Evolutionary conservation across 352 stramenopile genomes (phyloP).

Genomic region (Phytophthora niederhauseri): DNA sequence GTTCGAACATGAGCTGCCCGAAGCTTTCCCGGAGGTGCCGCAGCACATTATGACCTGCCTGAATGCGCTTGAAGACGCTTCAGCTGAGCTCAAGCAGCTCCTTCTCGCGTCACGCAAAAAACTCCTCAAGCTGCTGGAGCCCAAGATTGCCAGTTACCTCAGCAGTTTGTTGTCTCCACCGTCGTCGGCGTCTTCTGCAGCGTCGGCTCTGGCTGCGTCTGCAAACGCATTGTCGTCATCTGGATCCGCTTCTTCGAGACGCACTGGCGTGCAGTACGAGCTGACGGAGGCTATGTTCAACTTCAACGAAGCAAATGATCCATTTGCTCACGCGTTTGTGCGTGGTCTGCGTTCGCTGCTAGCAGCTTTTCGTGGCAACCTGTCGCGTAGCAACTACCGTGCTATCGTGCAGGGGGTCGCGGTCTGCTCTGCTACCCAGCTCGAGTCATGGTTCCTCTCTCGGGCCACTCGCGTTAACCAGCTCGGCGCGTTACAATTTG

Average conservation of each 20-base stretch:
- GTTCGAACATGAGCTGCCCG: conserved; percentile 70
- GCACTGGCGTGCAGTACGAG: conserved; percentile 71
- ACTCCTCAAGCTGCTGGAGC: conserved; percentile 75
- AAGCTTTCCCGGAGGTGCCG: conserved; percentile 78
- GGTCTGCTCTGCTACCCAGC: conserved; percentile 42
- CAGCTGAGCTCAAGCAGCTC: conserved; percentile 70
- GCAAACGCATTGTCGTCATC: conserved; percentile 39
- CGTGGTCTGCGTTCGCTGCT: conserved; percentile 62
- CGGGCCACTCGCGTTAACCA: conserved; percentile 73
- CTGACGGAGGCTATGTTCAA: conserved; percentile 88
- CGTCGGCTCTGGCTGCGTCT: conserved; percentile 38
- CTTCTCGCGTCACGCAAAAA: conserved; percentile 76
- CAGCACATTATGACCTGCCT: conserved; percentile 78
- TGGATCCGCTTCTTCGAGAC: conserved; percentile 30
- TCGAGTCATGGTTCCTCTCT: conserved; percentile 73
- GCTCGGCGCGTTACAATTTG: conserved; percentile 84
- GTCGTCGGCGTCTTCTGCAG: conserved; percentile 41
- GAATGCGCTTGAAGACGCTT: conserved; percentile 73
- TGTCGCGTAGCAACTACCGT: conserved; percentile 69
- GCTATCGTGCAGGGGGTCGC: conserved; percentile 59
- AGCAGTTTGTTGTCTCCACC: conserved; percentile 51
- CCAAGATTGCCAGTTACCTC: conserved; percentile 65
- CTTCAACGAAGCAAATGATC: conserved; percentile 89
- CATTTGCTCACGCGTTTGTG: conserved; percentile 82
- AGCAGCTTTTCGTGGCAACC: conserved; percentile 47